These are phyloP conservation scores for Colletotrichum melonis DNA, from an alignment of 2,329 filamentous ascomycete species.

Conservation along the genomic window DNA sequence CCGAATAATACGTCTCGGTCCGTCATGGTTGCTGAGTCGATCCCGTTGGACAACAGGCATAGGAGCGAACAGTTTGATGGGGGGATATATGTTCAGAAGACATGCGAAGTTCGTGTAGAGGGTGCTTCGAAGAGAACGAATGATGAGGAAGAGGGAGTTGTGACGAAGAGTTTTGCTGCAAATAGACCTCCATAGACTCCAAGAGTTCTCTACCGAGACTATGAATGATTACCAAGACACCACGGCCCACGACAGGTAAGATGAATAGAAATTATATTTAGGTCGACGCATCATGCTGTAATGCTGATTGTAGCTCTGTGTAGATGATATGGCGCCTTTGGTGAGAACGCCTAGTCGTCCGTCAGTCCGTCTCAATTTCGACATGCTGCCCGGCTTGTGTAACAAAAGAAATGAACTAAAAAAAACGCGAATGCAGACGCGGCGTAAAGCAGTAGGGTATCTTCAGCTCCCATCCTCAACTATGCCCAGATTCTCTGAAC, in stretches of 20 bases:
- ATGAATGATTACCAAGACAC: neutral
- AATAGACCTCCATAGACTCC: neutral
- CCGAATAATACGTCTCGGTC: slow-evolving; percentile 3
- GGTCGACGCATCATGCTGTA: neutral
- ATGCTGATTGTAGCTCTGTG: neutral
- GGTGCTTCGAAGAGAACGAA: neutral
- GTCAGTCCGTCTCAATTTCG: neutral
- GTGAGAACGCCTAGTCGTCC: neutral
- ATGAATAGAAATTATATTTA: slow-evolving; percentile 25
- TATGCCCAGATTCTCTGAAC: slow-evolving; percentile 14
- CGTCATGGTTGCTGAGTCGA: slow-evolving; percentile 31
- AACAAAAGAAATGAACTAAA: slow-evolving; percentile 13
- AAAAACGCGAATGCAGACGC: slow-evolving; percentile 7
- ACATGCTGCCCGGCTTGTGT: neutral
- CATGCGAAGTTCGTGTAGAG: slow-evolving; percentile 26
- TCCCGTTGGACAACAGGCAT: slow-evolving; percentile 36
- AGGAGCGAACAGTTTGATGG: slow-evolving; percentile 32
- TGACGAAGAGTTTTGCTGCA: neutral
- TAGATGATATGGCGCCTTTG: neutral
- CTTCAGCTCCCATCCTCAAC: slow-evolving; percentile 27
- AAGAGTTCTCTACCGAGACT: neutral
- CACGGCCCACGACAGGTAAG: neutral
- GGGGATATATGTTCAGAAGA: slow-evolving; percentile 36
- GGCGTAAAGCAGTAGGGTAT: slow-evolving; percentile 27
- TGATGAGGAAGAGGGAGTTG: neutral